Percentiles rank a stretch among this genome's conserved stretches.
Conservation (phyloP, 768 basidiomycete species). For the Lanmaoa rubissima region DNA sequence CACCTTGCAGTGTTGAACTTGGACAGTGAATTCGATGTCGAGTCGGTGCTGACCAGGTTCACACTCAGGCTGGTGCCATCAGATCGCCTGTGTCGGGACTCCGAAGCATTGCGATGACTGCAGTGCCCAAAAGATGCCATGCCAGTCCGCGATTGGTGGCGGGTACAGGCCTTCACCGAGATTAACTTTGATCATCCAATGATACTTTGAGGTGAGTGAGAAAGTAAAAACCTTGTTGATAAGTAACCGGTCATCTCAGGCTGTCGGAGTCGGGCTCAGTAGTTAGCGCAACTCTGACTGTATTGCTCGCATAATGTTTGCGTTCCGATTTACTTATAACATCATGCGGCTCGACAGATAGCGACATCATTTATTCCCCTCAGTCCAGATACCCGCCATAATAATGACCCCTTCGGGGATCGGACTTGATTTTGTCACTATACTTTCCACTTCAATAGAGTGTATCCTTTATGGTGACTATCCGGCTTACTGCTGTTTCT, state of each 20-base stretch:
- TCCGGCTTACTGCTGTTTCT: neutral
- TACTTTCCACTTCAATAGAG: conserved; percentile 20
- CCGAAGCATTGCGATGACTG: neutral
- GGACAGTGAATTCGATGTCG: neutral
- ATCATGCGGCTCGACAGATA: neutral
- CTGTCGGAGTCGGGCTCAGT: neutral
- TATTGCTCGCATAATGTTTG: neutral
- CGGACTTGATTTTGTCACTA: conserved; percentile 9
- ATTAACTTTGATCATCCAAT: neutral
- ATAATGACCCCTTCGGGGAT: conserved; percentile 6
- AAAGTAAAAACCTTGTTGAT: neutral
- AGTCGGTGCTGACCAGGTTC: neutral
- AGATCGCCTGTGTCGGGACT: conserved; percentile 4
- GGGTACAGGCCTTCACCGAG: neutral
- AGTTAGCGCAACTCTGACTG: neutral
- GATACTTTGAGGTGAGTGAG: neutral
- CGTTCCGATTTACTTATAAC: neutral
- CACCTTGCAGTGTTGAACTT: neutral
- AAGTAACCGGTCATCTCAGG: neutral
- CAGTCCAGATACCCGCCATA: neutral
- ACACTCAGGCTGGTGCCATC: no score
- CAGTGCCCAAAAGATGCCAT: neutral
- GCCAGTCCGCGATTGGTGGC: neutral
- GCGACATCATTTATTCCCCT: neutral
- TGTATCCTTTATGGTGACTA: conserved; percentile 23